Percentiles rank a stretch among this genome's conserved stretches.
Evolutionary conservation across 177 flowering plant genomes (phyloP).

Genomic region (Vitis hybrid): DNA sequence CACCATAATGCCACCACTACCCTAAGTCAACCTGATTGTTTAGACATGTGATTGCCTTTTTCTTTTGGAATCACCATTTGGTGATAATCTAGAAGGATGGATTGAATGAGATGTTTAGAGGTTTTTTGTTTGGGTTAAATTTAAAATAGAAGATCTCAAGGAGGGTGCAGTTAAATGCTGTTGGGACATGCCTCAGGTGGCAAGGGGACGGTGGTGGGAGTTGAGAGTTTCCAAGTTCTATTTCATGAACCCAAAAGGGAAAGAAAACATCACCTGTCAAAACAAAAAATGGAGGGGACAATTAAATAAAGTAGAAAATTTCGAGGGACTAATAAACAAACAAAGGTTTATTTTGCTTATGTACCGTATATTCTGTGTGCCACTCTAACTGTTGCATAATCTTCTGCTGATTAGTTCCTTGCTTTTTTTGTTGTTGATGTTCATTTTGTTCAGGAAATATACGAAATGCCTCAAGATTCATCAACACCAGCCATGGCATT

Average conservation of each 20-base stretch:
- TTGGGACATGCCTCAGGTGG: too few species aligned
- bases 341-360: too few species aligned
- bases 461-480: conserved; percentile 37
- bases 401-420: neutral
- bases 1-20: too few species aligned
- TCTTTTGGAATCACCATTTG: too few species aligned
- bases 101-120: neutral
- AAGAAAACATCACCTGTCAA: neutral
- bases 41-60: too few species aligned
- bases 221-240: too few species aligned
- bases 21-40: too few species aligned
- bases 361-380: too few species aligned
- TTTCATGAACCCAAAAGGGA: neutral
- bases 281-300: too few species aligned
- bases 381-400: neutral
- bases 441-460: conserved; percentile 43
- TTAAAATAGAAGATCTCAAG: neutral
- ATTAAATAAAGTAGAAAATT: too few species aligned
- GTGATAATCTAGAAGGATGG: neutral
- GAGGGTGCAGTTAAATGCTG: neutral
- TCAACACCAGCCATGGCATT: conserved; percentile 14
- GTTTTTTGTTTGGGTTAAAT: neutral
- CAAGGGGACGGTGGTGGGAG: too few species aligned
- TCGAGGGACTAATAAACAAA: too few species aligned
- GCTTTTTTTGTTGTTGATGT: conserved; percentile 8